Base-by-base conservation (phyloP, 2,329 filamentous ascomycete genomes). In the Arachnopeziza araneosa region DNA sequence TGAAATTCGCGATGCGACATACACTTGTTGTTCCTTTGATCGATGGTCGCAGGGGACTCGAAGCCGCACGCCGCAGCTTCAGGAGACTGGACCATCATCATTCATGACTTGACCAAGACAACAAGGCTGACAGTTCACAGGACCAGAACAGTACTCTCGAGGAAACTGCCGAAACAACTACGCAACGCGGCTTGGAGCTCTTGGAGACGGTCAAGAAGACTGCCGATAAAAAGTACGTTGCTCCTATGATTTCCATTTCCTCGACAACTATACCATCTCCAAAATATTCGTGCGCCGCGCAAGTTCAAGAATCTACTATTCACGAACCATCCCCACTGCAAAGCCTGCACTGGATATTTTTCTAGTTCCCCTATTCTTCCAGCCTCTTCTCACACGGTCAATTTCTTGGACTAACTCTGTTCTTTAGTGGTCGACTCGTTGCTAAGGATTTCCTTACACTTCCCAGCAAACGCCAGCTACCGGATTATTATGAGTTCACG, bases 401-500 rank as follows among this genome's bases (percentile, higher is more conserved):
- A 32, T 32, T 14, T 7, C 30, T 32, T 19, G 10, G 36, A 44
- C 36, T 44, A 44, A 44, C 49, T 26, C 55, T 52, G 55, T 23
- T 54, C 32, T 61, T 10, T 24, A 89, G 85, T 76, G 89, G 90
- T 63, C 89, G 90, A 53, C 81, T 81, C 9, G 88, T 96, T 69
- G 85, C 89, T 56, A 86, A 82, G 50, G 84, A 86, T 69, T 96
- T 96, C 73, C 85, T 93, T 69, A 81, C 82, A 23, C 83, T 96
- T 19, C 85, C 88, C 23, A 82, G 85, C 57, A 78, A 82, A 72
- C 77, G 83, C 62, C 77, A 79, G 64, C 83, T 90, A 66, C 82
- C 86, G 51, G 86, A 89, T 22, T 96, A 96, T 75, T 96, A 93
- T 75, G 80, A 87, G 68, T 80, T 83, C 65, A 91, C 89, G 62